Base-by-base conservation (phyloP, 352 stramenopile species). In the Bremia lactucae region DNA sequence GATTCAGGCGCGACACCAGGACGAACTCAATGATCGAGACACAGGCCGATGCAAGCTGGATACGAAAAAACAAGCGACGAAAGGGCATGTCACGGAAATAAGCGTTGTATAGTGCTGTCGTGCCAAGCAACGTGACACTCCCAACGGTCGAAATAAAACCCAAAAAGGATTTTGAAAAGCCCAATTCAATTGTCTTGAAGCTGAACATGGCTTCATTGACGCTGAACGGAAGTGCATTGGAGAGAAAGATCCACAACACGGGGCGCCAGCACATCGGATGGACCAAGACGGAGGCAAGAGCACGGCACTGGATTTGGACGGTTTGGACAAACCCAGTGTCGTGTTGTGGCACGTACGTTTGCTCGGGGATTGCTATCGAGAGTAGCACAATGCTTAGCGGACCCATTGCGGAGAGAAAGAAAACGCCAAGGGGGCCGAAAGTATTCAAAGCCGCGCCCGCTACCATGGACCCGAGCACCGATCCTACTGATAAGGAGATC, bases 191-290 rank as follows among this genome's bases (percentile, higher is more conserved):
- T 4, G 76, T 89, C 55, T 83, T 84, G 57, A 89, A 89, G 58
- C 65, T 85, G 66, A 88, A 89, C 71, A 85, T 86, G 53, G 72
- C 76, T 37, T 89, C 71, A 11, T 66, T 63, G n/a, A 87, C 56
- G 37, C 72, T 87, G 6, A 72, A 71, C 11, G 73, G 70, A 15
- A 89, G 42, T 2, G 71, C 72, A 26, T 85, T 87, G 4, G 76
- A 89, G 21, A 89, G 50, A 48, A 89, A 86, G 46, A 89, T 83
- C 72, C 74, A 89, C 11, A 83, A 55, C 69, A 84, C 76, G 6
- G 73, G 73, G 6, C 73, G 71, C 76, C 76, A 89, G 49, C 73
- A 85, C 23, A 86, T 71, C 0, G 76, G 76, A 49, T 83, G 70
- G 26, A 84, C 62, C 8, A 86, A 65, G 9, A 86, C 72, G 3